Percentiles rank a stretch among this genome's conserved stretches.
Evolutionary conservation across 495 filamentous ascomycete genomes (phyloP).

Genomic region (Tuber umbilicatum): DNA sequence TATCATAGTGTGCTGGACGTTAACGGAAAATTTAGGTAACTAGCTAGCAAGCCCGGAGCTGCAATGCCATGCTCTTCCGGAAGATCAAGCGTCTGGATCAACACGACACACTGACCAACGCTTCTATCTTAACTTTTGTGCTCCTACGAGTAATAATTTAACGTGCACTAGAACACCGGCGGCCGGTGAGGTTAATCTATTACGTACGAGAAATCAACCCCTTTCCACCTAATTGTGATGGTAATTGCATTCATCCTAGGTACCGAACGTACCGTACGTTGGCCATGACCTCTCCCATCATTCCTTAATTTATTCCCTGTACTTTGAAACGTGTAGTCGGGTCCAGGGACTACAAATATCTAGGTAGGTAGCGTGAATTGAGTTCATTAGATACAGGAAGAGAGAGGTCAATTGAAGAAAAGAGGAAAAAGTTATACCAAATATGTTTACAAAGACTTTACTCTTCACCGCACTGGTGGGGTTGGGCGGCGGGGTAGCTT

Average conservation of each 20-base stretch:
- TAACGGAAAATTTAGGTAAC: neutral
- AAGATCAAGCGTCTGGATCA: neutral
- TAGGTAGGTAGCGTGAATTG: neutral
- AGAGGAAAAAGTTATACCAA: neutral
- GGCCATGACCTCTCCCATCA: neutral
- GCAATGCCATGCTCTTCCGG: neutral
- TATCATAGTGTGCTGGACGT: neutral
- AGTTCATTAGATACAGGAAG: neutral
- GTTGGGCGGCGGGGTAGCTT: slow-evolving; percentile 8
- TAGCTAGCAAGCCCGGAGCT: neutral
- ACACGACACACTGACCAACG: neutral
- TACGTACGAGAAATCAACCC: slow-evolving; percentile 1
- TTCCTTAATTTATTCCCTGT: neutral
- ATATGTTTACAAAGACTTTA: slow-evolving; percentile 24
- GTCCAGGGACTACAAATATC: neutral
- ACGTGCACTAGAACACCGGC: neutral
- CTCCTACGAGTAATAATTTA: too few relatives aligned
- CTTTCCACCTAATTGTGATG: neutral
- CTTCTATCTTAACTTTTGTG: neutral
- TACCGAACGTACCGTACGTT: neutral
- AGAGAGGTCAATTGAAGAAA: neutral
- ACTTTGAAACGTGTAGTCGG: neutral
- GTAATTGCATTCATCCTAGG: neutral
- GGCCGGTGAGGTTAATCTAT: neutral
- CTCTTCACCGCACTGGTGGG: slow-evolving; percentile 19